Evolutionary conservation across 2,329 filamentous ascomycete species (phyloP).

Genomic region (Aspergillus persii): DNA sequence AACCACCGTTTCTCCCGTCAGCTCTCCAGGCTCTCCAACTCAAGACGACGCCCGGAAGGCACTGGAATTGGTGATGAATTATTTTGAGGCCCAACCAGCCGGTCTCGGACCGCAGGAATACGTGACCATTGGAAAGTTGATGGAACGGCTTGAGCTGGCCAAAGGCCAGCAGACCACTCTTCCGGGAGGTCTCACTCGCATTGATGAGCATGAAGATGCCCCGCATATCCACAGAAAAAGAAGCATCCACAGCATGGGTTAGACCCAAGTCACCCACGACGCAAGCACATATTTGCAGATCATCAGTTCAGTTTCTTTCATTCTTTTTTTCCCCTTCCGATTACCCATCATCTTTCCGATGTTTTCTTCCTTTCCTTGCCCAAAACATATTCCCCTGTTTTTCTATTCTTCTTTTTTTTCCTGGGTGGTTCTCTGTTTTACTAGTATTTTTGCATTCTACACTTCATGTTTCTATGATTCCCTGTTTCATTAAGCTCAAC

Average conservation of each 20-base stretch:
- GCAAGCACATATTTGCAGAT: neutral
- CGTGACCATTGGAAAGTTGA: constrained; percentile 73
- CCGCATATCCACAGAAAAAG: constrained; percentile 46
- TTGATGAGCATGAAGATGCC: constrained; percentile 43
- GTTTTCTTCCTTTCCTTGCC: constrained; percentile 10
- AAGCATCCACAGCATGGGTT: constrained; percentile 45
- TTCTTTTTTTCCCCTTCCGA: neutral
- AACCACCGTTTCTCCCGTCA: constrained; percentile 48
- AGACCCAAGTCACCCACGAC: constrained; percentile 1
- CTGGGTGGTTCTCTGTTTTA: constrained; percentile 13
- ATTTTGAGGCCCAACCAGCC: constrained; percentile 69
- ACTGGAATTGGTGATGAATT: constrained; percentile 75
- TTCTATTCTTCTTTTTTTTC: constrained; percentile 16
- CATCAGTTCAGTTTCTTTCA: neutral
- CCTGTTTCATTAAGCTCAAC: constrained; percentile 14
- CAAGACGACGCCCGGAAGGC: constrained; percentile 84
- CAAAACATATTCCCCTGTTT: constrained; percentile 11
- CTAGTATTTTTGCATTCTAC: constrained; percentile 14
- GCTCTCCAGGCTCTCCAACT: constrained; percentile 65
- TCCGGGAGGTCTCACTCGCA: constrained; percentile 44
- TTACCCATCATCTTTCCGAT: constrained; percentile 4
- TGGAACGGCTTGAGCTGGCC: constrained; percentile 77
- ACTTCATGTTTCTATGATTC: constrained; percentile 12
- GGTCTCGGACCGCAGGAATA: constrained; percentile 78
- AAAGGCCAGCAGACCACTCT: constrained; percentile 43